Evolutionary conservation across 2,329 filamentous ascomycete species (phyloP).

Genomic region (Claviceps capensis): DNA sequence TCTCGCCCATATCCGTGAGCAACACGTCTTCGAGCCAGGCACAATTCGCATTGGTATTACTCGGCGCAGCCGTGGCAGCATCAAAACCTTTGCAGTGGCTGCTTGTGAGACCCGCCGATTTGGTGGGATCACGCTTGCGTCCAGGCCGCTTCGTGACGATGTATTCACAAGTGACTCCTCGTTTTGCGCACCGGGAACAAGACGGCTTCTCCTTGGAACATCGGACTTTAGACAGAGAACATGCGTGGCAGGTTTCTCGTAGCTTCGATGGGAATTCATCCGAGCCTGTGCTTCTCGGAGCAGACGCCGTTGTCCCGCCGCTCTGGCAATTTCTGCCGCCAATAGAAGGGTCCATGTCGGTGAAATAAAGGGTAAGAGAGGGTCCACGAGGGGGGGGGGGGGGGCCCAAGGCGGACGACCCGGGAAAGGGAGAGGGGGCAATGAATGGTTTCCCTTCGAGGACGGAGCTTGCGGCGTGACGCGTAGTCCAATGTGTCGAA

Average conservation of each 20-base stretch:
- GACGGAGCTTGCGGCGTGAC: not conserved
- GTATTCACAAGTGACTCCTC: conserved; percentile 20
- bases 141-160: conserved; percentile 14
- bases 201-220: conserved; percentile 21
- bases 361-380: not conserved
- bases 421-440: not conserved
- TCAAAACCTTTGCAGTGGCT: not conserved
- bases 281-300: not conserved
- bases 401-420: not conserved
- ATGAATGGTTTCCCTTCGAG: not conserved
- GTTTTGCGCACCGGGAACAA: conserved; percentile 20
- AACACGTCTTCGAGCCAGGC: not conserved
- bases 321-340: not conserved
- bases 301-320: not conserved
- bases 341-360: not conserved
- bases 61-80: not conserved
- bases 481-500: not conserved
- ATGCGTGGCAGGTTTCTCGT: conserved; percentile 23
- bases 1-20: not conserved
- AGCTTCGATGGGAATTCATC: conserved; percentile 10
- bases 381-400: not conserved
- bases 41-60: not conserved
- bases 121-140: conserved; percentile 5
- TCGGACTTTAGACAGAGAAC: conserved; percentile 22
- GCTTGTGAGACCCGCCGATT: not conserved